Evolutionary conservation across 2,329 filamentous ascomycete species (phyloP).

Genomic region (Neofusicoccum laricinum): DNA sequence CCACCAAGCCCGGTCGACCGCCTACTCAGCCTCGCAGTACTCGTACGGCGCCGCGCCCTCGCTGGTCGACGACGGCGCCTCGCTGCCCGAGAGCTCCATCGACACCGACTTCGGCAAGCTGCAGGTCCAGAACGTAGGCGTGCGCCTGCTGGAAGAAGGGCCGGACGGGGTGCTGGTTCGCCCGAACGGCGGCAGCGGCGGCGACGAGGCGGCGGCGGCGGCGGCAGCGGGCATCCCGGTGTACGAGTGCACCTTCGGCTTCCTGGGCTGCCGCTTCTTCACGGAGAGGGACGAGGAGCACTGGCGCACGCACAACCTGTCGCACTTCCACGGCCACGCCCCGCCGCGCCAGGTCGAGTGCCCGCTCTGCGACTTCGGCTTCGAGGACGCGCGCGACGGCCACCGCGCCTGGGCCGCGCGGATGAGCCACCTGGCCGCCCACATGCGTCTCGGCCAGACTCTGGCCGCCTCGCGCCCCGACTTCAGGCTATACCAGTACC

Average conservation of each 20-base stretch:
- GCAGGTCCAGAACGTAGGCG: conserved; percentile 21
- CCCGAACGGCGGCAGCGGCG: conserved; percentile 14
- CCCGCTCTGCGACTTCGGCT: conserved; percentile 30
- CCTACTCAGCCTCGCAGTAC: conserved; percentile 4
- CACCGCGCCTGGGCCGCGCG: conserved; percentile 24
- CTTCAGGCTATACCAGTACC: conserved; percentile 27
- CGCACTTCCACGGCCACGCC: conserved; percentile 33
- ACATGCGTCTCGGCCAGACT: conserved; percentile 25
- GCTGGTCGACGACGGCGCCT: conserved; percentile 10
- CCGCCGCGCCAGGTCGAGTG: conserved; percentile 30
- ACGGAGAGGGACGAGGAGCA: conserved; percentile 22
- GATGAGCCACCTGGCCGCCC: conserved; percentile 31
- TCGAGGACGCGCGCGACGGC: conserved; percentile 19
- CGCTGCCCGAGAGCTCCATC: conserved; percentile 21
- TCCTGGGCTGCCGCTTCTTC: conserved; percentile 29
- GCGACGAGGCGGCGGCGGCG: neutral
- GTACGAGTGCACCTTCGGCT: conserved; percentile 35
- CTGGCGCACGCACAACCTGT: conserved; percentile 31
- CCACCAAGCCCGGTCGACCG: neutral
- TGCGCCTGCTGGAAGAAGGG: conserved; percentile 26
- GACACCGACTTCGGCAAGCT: conserved; percentile 25
- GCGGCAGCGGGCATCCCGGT: conserved; percentile 17
- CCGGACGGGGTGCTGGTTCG: conserved; percentile 27
- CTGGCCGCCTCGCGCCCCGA: conserved; percentile 28
- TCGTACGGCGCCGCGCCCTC: conserved; percentile 11